Evolutionary conservation across 352 stramenopile genomes (phyloP).

Genomic region (Phytophthora colocasiae): DNA sequence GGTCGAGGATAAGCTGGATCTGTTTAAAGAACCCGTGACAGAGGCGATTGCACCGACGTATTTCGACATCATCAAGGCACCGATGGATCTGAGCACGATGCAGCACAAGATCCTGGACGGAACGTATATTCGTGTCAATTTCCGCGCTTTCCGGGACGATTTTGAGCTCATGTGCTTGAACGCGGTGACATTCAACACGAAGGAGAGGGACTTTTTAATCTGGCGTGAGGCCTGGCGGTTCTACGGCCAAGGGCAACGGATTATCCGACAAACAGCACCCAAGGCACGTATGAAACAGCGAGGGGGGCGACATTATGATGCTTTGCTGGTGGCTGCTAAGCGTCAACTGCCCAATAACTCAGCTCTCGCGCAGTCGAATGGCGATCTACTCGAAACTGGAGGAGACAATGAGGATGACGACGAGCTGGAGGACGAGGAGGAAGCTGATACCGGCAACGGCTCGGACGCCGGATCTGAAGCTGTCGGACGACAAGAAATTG

Average conservation of each 20-base stretch:
- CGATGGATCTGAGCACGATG: constrained; percentile 95
- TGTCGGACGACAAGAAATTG: constrained; percentile 28
- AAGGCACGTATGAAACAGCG: constrained; percentile 84
- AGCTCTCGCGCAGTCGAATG: constrained; percentile 46
- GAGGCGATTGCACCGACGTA: constrained; percentile 94
- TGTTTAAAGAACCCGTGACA: constrained; percentile 96
- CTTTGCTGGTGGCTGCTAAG: constrained; percentile 75
- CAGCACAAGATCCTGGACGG: constrained; percentile 70
- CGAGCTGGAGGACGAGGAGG: constrained; percentile 41
- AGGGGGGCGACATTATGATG: constrained; percentile 74
- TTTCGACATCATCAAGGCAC: constrained; percentile 92
- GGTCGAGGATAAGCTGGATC: constrained; percentile 82
- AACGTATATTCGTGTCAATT: constrained; percentile 76
- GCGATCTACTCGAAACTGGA: constrained; percentile 37
- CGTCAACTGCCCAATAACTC: constrained; percentile 87
- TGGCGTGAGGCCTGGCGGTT: constrained; percentile 95
- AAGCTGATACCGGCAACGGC: constrained; percentile 34
- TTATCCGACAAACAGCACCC: constrained; percentile 76
- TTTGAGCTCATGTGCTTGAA: constrained; percentile 97
- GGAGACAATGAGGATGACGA: constrained; percentile 42
- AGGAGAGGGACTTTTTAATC: constrained; percentile 88
- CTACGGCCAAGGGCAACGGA: constrained; percentile 81
- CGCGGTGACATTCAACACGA: constrained; percentile 95
- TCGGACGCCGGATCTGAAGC: constrained; percentile 36
- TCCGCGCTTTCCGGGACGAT: constrained; percentile 87